These are phyloP conservation scores for Thozetella sp. DNA, from an alignment of 495 filamentous ascomycete species.

Conservation along the genomic window DNA sequence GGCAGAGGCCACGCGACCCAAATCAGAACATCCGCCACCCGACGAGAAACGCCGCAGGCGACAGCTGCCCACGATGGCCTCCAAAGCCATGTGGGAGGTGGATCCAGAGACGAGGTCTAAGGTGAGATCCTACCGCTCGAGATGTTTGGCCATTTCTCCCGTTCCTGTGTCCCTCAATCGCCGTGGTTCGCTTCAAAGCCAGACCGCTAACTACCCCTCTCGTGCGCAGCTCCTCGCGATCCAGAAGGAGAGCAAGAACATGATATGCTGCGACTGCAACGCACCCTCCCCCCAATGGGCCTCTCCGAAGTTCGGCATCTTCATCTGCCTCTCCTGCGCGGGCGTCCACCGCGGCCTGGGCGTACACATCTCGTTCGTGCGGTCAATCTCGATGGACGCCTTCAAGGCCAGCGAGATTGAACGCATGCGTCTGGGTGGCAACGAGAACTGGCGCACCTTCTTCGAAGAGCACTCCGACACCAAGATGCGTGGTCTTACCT, in stretches of 20 bases:
- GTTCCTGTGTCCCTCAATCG: too few species aligned
- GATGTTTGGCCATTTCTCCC: too few species aligned
- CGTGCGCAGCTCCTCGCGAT: conserved; percentile 75
- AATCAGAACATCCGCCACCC: neutral
- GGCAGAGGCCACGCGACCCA: conserved; percentile 1
- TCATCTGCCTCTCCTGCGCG: conserved; percentile 96
- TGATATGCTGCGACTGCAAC: conserved; percentile 87
- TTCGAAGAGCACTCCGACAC: conserved; percentile 74
- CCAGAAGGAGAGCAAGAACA: conserved; percentile 85
- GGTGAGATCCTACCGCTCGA: conserved; percentile 48
- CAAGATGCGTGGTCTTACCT: conserved; percentile 56
- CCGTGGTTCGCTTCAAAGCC: too few species aligned
- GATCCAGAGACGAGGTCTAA: conserved; percentile 94
- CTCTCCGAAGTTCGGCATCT: conserved; percentile 74
- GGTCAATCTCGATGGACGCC: conserved; percentile 95
- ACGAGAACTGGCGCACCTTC: conserved; percentile 81
- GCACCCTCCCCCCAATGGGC: conserved; percentile 97
- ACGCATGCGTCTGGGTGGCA: conserved; percentile 86
- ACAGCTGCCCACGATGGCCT: conserved; percentile 33
- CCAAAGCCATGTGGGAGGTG: conserved; percentile 88
- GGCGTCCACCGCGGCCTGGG: conserved; percentile 93
- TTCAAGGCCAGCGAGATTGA: conserved; percentile 88
- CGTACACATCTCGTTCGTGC: conserved; percentile 97
- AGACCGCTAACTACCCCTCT: neutral
- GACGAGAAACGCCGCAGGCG: conserved; percentile 11